Percentiles rank a stretch among this genome's conserved stretches.
These are phyloP conservation scores for Ophiocordyceps camponoti-saundersi DNA, from an alignment of 2,329 filamentous ascomycete genomes.

Conservation along the genomic window DNA sequence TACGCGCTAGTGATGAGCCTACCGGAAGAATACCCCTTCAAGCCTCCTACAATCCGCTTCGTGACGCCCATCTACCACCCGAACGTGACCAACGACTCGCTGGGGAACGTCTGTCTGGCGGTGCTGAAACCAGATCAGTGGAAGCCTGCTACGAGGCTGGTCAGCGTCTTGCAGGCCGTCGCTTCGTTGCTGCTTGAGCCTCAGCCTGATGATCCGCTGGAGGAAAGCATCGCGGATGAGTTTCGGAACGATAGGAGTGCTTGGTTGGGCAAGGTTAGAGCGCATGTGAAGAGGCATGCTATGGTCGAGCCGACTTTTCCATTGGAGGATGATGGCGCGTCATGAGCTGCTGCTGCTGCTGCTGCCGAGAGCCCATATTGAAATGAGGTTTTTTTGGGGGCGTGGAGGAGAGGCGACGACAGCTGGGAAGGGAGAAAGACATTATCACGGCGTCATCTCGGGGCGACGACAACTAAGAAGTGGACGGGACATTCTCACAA, in stretches of 20 bases:
- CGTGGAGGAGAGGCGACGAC: too few species aligned
- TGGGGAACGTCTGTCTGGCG: conserved; percentile 71
- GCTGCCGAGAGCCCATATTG: too few species aligned
- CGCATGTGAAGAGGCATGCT: conserved; percentile 63
- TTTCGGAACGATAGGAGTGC: conserved; percentile 49
- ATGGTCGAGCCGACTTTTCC: conserved; percentile 22
- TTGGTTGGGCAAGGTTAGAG: conserved; percentile 59
- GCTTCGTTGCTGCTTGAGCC: conserved; percentile 61
- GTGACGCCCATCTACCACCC: conserved; percentile 88
- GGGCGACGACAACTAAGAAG: too few species aligned
- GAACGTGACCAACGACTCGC: conserved; percentile 76
- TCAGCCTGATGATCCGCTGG: conserved; percentile 78
- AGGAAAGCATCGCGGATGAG: conserved; percentile 72
- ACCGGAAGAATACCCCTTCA: conserved; percentile 77
- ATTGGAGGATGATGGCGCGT: background rate
- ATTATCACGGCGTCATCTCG: too few species aligned
- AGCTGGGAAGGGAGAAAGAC: too few species aligned
- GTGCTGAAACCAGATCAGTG: conserved; percentile 75
- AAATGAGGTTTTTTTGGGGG: too few species aligned
- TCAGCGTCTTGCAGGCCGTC: conserved; percentile 60
- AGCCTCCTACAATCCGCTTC: conserved; percentile 66
- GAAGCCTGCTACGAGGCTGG: conserved; percentile 74
- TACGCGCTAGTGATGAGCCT: conserved; percentile 61
- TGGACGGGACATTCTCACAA: too few species aligned
- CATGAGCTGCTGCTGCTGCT: too few species aligned